These are phyloP conservation scores for Thermochaetoides thermophila DNA, from an alignment of 495 filamentous ascomycete species.

Conservation along the genomic window DNA sequence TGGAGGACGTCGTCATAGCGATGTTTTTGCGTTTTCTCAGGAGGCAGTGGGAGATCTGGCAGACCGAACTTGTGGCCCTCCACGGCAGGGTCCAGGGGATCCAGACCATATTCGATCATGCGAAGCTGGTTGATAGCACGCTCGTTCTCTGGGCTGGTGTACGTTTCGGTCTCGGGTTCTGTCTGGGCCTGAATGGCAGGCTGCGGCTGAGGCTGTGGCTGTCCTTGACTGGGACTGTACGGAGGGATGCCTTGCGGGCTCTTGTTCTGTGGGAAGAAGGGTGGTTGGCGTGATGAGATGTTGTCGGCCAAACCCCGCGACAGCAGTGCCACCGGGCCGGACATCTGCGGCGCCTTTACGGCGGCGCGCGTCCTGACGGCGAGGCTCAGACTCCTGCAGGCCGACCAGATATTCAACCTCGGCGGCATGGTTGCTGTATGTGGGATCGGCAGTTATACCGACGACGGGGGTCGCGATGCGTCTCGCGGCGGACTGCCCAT, in stretches of 20 bases:
- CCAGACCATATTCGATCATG: conserved; percentile 18
- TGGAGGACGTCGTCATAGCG: conserved; percentile 70
- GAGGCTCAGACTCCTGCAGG: conserved; percentile 30
- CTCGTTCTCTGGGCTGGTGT: conserved; percentile 19
- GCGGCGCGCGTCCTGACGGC: conserved; percentile 27
- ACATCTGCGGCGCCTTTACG: conserved; percentile 41
- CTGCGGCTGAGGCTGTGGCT: too few species aligned
- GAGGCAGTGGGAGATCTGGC: conserved; percentile 49
- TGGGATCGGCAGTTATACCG: conserved; percentile 1
- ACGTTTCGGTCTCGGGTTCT: neutral
- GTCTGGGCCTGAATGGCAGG: too few species aligned
- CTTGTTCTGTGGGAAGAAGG: too few species aligned
- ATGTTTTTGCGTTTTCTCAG: conserved; percentile 47
- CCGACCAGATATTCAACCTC: conserved; percentile 30
- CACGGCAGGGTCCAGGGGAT: conserved; percentile 12
- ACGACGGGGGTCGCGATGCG: neutral
- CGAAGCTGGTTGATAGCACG: conserved; percentile 23
- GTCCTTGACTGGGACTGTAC: too few species aligned
- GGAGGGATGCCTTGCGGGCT: too few species aligned
- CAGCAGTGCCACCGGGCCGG: conserved; percentile 43
- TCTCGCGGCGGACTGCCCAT: neutral
- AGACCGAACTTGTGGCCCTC: conserved; percentile 61
- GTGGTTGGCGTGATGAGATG: conserved; percentile 2
- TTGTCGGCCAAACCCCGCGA: conserved; percentile 21
- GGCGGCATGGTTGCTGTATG: conserved; percentile 30